These are phyloP conservation scores for Ustilago lituana DNA, from an alignment of 1,284 basidiomycete species.

Conservation along the genomic window DNA sequence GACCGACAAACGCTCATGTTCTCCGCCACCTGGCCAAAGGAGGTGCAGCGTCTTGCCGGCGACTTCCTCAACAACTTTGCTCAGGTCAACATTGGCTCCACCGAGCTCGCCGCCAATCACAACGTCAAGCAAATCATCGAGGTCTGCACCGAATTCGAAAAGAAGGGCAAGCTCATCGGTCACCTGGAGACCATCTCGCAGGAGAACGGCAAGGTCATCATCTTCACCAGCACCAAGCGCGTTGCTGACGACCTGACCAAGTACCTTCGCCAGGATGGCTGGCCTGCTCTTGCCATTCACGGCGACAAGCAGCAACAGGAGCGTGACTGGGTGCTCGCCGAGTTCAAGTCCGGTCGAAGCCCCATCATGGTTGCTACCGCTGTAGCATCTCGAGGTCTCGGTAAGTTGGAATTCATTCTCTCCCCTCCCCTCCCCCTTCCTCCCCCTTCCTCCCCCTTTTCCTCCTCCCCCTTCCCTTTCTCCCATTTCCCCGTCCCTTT, in stretches of 20 bases:
- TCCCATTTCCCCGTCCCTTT: background rate
- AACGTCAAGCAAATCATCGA: slow-evolving; percentile 95
- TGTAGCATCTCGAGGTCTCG: slow-evolving; percentile 96
- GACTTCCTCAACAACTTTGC: slow-evolving; percentile 96
- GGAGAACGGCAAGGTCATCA: slow-evolving; percentile 97
- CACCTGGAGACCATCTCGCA: slow-evolving; percentile 95
- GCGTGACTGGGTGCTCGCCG: slow-evolving; percentile 97
- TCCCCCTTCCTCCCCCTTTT: slow-evolving; percentile 1
- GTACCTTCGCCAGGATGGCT: slow-evolving; percentile 74
- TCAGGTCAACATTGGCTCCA: slow-evolving; percentile 98
- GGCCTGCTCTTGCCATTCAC: slow-evolving; percentile 96
- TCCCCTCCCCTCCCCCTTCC: background rate
- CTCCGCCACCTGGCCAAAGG: slow-evolving; percentile 99
- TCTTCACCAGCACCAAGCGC: slow-evolving; percentile 97
- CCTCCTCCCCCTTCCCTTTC: background rate
- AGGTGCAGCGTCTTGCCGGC: slow-evolving; percentile 95
- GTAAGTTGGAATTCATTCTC: slow-evolving; percentile 76
- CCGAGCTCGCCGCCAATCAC: slow-evolving; percentile 98
- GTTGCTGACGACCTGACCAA: slow-evolving; percentile 98
- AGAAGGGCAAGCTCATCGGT: slow-evolving; percentile 93
- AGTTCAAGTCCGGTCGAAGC: slow-evolving; percentile 97
- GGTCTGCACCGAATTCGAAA: slow-evolving; percentile 97
- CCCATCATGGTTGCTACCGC: slow-evolving; percentile 90
- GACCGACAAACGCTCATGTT: slow-evolving; percentile 86
- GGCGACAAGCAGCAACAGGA: slow-evolving; percentile 90